Conservation (phyloP, 441 rosid genomes). For the Populus hybrid region DNA sequence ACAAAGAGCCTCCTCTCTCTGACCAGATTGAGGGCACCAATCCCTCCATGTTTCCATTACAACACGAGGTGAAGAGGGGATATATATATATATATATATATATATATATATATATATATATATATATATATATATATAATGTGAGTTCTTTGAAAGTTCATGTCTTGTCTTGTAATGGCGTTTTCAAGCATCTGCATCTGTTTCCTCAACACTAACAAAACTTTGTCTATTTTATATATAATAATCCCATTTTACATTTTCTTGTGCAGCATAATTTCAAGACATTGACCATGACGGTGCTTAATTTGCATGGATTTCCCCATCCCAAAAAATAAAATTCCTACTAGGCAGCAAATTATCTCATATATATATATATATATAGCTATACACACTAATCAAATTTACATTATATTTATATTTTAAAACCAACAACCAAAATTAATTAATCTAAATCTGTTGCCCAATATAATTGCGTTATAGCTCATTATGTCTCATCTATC, state of each 20-base stretch:
- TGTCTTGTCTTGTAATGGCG: slow-evolving; percentile 24
- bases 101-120: neutral
- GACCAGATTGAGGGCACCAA: neutral
- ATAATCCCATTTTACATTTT: neutral
- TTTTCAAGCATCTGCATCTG: slow-evolving; percentile 21
- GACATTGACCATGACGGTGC: neutral
- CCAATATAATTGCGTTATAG: too few species aligned
- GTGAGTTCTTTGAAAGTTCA: slow-evolving; percentile 5
- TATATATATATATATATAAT: neutral
- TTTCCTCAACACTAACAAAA: slow-evolving; percentile 11
- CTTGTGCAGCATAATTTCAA: neutral
- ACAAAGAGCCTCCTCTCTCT: neutral
- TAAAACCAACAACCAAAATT: neutral
- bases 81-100: too few species aligned
- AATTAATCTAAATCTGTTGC: neutral
- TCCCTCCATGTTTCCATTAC: slow-evolving; percentile 9
- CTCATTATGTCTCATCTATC: neutral
- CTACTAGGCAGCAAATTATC: neutral
- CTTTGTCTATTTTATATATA: neutral
- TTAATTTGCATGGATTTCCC: neutral
- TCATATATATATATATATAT: too few species aligned
- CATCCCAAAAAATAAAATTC: neutral
- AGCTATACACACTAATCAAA: neutral
- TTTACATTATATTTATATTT: neutral
- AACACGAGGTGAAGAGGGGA: slow-evolving; percentile 7